Evolutionary conservation across 1,139 yeast genomes (phyloP), one percentile per base, ranked within the genome.

Genomic region (Hemisphaericaspora xylofermentans): DNA sequence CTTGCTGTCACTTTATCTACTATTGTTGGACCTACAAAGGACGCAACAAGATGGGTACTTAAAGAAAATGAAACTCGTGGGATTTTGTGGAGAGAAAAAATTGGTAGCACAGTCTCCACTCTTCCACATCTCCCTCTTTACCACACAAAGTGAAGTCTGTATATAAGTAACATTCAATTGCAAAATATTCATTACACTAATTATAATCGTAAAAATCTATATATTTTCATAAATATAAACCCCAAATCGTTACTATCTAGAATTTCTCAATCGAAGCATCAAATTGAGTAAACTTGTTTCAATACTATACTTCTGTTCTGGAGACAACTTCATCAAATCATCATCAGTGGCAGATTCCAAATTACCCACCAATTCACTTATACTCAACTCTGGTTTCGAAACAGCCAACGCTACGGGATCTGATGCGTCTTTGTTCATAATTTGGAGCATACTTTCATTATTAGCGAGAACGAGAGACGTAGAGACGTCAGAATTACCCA

Each of bases 221-320:
- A n/a, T n/a, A n/a, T n/a, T n/a, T 19, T 19, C 5, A 19, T 19
- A 19, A 6, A 19, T 19, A 19, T 19, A 19, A 19, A 19, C 7
- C 22, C 22, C 5, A 24, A 8, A n/a, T 24, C 6, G 6, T 7
- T 24, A 24, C 16, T 33, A 39, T 19, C 38, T 17, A 10, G 42
- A 25, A 15, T 35, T 45, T 37, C 71, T 57, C 53, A 68, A 55
- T 27, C 63, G 59, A 26, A 66, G 48, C 63, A 68, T 64, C 38
- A 68, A 59, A 35, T 52, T 43, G 51, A 68, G 53, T 42, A 69
- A 47, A 27, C 56, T 51, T 0, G 71, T 60, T 45, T 70, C 74
- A 41, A 69, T 47, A 4, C 57, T 51, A 41, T 53, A 55, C 38
- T 47, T 53, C 24, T 65, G 58, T 4, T 45, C 39, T 3, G 28